These are phyloP conservation scores for Leccinum griseonigrum DNA, from an alignment of 1,284 basidiomycete genomes.

Conservation along the genomic window DNA sequence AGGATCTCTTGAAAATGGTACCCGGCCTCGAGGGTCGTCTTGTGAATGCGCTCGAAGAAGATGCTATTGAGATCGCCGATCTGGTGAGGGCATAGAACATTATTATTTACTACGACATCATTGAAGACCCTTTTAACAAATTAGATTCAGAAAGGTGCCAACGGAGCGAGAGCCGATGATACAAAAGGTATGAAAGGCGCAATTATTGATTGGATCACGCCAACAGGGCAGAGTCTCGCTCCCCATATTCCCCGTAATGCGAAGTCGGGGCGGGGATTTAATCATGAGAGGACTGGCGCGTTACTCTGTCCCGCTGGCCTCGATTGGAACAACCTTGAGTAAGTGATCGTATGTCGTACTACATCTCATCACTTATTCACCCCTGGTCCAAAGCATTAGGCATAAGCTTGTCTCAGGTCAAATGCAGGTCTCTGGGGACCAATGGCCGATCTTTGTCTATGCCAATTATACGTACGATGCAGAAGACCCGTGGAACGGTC, in stretches of 20 bases:
- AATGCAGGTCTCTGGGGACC: not conserved
- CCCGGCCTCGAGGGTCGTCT: not conserved
- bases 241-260: not conserved
- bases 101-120: no score
- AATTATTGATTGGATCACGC: constrained; percentile 1
- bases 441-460: not conserved
- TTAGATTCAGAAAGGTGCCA: not conserved
- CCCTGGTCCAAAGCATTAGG: not conserved
- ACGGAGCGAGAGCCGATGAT: not conserved
- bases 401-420: not conserved
- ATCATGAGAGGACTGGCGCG: not conserved
- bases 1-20: not conserved
- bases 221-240: not conserved
- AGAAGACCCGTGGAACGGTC: not conserved
- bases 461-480: not conserved
- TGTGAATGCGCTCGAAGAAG: not conserved
- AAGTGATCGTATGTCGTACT: not conserved
- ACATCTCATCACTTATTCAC: no score
- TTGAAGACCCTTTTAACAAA: not conserved
- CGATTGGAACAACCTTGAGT: constrained; percentile 2
- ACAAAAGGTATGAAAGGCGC: not conserved
- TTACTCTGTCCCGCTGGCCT: not conserved
- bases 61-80: not conserved
- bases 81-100: not conserved
- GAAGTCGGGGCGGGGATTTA: not conserved